Percentiles rank a stretch among this genome's conserved stretches.
Conservation (phyloP, 2,329 filamentous ascomycete species). For the Penicillium sp. region DNA sequence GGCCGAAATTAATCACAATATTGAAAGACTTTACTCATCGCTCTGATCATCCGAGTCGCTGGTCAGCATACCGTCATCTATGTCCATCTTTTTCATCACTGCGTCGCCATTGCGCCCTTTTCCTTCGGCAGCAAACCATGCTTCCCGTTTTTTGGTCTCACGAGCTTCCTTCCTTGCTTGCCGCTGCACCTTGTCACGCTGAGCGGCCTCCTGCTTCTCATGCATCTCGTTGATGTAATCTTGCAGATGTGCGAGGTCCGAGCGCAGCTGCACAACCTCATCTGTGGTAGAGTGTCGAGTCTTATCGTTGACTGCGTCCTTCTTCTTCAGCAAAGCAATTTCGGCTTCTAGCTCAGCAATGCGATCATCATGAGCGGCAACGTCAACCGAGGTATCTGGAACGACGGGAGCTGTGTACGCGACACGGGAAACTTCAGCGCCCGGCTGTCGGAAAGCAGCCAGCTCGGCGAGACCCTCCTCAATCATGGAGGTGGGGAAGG, state of each 20-base stretch:
- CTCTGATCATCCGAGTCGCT: conserved; percentile 39
- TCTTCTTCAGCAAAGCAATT: conserved; percentile 40
- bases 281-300: conserved; percentile 36
- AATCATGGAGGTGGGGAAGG: conserved; percentile 39
- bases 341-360: conserved; percentile 41
- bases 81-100: conserved; percentile 40
- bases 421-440: conserved; percentile 18
- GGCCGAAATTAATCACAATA: neutral
- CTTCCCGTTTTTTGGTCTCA: conserved; percentile 41
- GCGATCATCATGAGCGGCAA: conserved; percentile 26
- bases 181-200: conserved; percentile 32
- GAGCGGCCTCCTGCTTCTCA: conserved; percentile 37
- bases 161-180: conserved; percentile 42
- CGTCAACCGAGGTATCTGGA: conserved; percentile 14
- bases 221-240: conserved; percentile 42
- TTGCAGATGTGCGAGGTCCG: conserved; percentile 35
- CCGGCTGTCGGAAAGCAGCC: conserved; percentile 28
- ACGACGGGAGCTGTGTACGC: conserved; percentile 9
- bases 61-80: conserved; percentile 33
- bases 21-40: conserved; percentile 25
- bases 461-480: conserved; percentile 45
- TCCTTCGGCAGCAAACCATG: conserved; percentile 48
- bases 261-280: conserved; percentile 39
- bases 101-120: conserved; percentile 44
- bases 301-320: conserved; percentile 34